Base-by-base conservation (phyloP, 768 basidiomycete genomes). In the Suillus paluster region DNA sequence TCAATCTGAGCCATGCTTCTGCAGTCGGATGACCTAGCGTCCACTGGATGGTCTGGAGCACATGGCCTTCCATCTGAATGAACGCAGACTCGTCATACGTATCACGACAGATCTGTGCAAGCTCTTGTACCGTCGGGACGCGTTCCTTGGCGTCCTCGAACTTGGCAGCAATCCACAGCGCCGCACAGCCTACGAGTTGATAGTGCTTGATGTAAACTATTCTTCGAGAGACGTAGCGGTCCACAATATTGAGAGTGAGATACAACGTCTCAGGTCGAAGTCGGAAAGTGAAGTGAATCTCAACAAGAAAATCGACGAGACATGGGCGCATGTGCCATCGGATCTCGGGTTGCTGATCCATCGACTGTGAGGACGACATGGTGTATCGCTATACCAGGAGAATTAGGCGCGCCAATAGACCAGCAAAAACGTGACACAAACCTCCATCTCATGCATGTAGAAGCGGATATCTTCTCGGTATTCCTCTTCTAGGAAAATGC, bases 381-480 rank as follows among this genome's bases (percentile, higher is more conserved):
- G 97, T 99, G 69, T 76, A 86, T 61, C 83, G 85, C 95, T 96
- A 34, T 62, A 61, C 11, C 12, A 38, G 25, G 39, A n/a, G 27
- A 5, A 34, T 41, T 2, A 44, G 12, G 54, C 54, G 56, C 56
- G n/a, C 68, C 61, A 65, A 58, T 25, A 66, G 34, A 27, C 44
- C 25, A 38, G 5, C 9, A 58, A 64, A 14, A 42, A 17, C 42
- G 58, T 39, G 14, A 41, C 34, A 81, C 93, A 78, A 68, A 98
- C 97, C 94, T 99, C 97, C 94, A 97, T 97, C 74, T 92, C 88
- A 75, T 92, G 90, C 97, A 99, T 98, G 79, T 98, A 97, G 59
- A 81, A 84, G 61, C 87, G 84, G 61, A 99, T 95, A 71, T 99
- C 97, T 54, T 95, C 92, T 42, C 89, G 86, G 73, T 99, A 99